These are phyloP conservation scores for Colletotrichum sp. DNA, from an alignment of 2,329 filamentous ascomycete genomes.

Conservation along the genomic window DNA sequence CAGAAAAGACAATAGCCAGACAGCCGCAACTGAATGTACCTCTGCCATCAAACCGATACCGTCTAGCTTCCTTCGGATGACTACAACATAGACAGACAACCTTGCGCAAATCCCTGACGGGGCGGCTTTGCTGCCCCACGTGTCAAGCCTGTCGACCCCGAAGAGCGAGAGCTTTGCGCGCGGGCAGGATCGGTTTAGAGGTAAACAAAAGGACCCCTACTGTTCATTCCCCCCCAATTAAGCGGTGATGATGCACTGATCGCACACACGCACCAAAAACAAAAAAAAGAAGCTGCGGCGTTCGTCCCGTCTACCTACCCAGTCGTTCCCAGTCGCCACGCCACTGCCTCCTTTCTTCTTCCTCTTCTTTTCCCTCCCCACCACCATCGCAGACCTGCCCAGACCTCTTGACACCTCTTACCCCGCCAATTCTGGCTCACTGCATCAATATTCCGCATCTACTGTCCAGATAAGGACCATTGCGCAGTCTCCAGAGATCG, in stretches of 20 bases:
- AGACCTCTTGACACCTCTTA: not conserved
- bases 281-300: not conserved
- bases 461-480: not conserved
- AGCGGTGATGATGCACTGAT: not conserved
- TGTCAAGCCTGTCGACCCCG: not conserved
- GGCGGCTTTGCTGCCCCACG: not conserved
- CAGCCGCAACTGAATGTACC: not conserved
- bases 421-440: not conserved
- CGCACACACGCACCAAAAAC: not conserved
- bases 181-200: not conserved
- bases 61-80: not conserved
- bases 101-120: not conserved
- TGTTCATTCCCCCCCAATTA: not conserved
- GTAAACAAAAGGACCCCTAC: not conserved
- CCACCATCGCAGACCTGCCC: not conserved
- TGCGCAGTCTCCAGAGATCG: not conserved
- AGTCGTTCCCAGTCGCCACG: not conserved
- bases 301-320: not conserved
- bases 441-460: not conserved
- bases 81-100: not conserved
- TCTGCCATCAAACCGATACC: not conserved
- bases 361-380: not conserved
- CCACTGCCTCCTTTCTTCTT: not conserved
- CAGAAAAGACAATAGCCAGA: not conserved
- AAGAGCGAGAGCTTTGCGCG: not conserved